Conservation (phyloP, 352 stramenopile genomes). For the Pythium sp. region DNA sequence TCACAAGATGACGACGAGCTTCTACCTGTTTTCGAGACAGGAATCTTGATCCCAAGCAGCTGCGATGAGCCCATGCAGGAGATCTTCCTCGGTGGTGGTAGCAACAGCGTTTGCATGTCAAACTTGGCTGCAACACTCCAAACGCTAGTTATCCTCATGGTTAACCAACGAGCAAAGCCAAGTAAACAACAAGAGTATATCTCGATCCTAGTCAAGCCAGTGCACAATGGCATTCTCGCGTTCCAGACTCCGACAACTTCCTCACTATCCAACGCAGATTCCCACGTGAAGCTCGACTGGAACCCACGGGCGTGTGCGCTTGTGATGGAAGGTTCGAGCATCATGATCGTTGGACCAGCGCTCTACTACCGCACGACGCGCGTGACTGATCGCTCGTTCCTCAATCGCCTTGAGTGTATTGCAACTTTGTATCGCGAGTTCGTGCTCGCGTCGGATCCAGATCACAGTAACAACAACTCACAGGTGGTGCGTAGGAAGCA, state of each 20-base stretch:
- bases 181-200: neutral
- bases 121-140: constrained; percentile 8
- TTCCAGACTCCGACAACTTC: constrained; percentile 14
- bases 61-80: constrained; percentile 28
- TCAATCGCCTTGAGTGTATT: constrained; percentile 7
- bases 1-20: neutral
- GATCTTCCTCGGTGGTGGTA: constrained; percentile 26
- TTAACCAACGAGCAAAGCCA: neutral
- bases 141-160: constrained; percentile 8
- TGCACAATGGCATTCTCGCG: constrained; percentile 22
- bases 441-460: neutral
- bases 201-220: constrained; percentile 15
- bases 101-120: neutral
- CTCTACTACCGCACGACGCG: constrained; percentile 19
- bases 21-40: constrained; percentile 14
- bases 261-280: neutral
- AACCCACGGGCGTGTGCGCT: constrained; percentile 31
- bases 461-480: neutral
- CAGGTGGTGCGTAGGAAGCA: constrained; percentile 2
- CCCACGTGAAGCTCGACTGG: constrained; percentile 12
- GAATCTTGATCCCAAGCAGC: constrained; percentile 29
- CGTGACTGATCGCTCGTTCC: neutral
- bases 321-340: constrained; percentile 1
- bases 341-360: constrained; percentile 20
- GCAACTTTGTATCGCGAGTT: neutral